Evolutionary conservation across 805 yeast genomes (phyloP).

Genomic region (Pichia californica): DNA sequence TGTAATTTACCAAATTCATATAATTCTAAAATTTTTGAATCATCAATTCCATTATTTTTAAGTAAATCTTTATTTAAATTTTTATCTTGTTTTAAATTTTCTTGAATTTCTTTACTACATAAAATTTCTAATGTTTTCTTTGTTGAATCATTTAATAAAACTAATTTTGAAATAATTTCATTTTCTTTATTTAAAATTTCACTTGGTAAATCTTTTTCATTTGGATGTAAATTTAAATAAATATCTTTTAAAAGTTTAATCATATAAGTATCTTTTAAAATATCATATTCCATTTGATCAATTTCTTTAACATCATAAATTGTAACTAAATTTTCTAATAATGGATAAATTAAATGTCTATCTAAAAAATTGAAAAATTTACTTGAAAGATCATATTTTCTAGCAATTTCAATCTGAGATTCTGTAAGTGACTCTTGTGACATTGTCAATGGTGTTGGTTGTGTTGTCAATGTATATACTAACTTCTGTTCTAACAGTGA

Average conservation of each 20-base stretch:
- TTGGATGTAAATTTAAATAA: conserved; percentile 36
- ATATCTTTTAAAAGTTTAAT: conserved; percentile 41
- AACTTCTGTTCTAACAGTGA: no score
- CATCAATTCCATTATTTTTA: conserved; percentile 39
- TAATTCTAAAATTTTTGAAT: conserved; percentile 42
- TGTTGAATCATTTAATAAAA: conserved; percentile 36
- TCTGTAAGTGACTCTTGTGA: conserved; percentile 3
- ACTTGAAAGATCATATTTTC: conserved; percentile 47
- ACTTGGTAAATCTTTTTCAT: conserved; percentile 31
- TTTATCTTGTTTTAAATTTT: conserved; percentile 48
- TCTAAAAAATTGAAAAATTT: conserved; percentile 54
- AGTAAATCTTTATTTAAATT: conserved; percentile 43
- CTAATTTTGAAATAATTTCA: conserved; percentile 33
- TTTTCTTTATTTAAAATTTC: conserved; percentile 36
- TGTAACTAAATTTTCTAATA: conserved; percentile 16
- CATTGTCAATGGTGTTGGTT: not conserved
- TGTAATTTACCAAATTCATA: conserved; percentile 57
- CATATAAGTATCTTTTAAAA: conserved; percentile 55
- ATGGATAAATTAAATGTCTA: conserved; percentile 48
- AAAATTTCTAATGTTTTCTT: conserved; percentile 40
- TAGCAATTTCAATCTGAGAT: conserved; percentile 34
- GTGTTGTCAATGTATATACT: no score
- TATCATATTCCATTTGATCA: conserved; percentile 42
- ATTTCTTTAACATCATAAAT: conserved; percentile 35
- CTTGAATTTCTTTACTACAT: conserved; percentile 44